Conservation (phyloP, 208 protist species). For the Leishmania tarentolae region DNA sequence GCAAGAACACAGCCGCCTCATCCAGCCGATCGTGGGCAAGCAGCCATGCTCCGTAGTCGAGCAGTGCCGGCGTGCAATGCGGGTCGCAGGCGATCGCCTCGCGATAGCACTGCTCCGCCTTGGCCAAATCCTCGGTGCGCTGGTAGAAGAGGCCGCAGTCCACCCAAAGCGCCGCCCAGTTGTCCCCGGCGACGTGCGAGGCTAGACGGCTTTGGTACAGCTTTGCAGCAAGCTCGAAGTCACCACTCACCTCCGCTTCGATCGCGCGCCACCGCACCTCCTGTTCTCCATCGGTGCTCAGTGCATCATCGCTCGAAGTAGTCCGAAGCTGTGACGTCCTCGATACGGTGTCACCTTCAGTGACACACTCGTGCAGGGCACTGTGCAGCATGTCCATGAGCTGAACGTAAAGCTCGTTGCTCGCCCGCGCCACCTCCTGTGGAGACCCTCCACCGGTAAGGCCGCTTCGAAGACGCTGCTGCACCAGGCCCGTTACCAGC, state of each 20-base stretch:
- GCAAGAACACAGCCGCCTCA: slow-evolving; percentile 90
- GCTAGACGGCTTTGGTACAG: slow-evolving; percentile 85
- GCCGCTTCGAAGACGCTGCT: slow-evolving; percentile 56
- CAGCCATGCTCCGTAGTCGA: slow-evolving; percentile 84
- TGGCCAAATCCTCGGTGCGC: slow-evolving; percentile 66
- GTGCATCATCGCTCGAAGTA: slow-evolving; percentile 1
- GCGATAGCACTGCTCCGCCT: slow-evolving; percentile 90
- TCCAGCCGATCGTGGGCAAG: slow-evolving; percentile 71
- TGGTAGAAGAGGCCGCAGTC: slow-evolving; percentile 85
- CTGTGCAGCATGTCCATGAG: slow-evolving; percentile 84
- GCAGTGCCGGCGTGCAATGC: slow-evolving; percentile 50
- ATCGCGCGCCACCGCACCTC: slow-evolving; percentile 73
- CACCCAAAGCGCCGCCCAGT: slow-evolving; percentile 52
- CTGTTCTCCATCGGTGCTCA: slow-evolving; percentile 24
- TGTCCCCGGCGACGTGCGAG: slow-evolving; percentile 22
- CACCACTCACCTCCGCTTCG: slow-evolving; percentile 78
- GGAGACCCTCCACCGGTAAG: slow-evolving; percentile 3
- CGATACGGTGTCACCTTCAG: neutral
- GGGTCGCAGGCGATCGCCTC: slow-evolving; percentile 84
- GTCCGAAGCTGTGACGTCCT: neutral
- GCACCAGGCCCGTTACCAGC: slow-evolving; percentile 62
- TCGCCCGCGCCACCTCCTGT: slow-evolving; percentile 52
- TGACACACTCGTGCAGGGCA: slow-evolving; percentile 37
- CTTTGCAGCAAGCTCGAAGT: slow-evolving; percentile 56
- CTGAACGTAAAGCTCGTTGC: slow-evolving; percentile 92